A percentile compares a stretch with the other conserved stretches of the same genome.
Evolutionary conservation across 2,329 filamentous ascomycete species (phyloP).

Genomic region (Diaporthe capsici): DNA sequence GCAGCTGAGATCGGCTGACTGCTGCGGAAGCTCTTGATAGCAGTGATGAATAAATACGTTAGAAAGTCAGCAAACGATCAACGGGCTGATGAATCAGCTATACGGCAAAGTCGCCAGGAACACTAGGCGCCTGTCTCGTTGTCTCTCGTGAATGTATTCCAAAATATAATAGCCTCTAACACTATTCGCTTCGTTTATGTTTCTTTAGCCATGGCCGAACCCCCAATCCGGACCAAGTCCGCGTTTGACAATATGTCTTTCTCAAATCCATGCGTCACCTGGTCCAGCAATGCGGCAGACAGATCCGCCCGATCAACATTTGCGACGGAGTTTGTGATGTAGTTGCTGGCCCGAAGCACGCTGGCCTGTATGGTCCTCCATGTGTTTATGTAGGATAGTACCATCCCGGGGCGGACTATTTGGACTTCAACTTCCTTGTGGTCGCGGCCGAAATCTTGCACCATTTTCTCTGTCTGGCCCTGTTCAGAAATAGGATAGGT

Average conservation of each 20-base stretch:
- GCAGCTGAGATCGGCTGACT: constrained; percentile 14
- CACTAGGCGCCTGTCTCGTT: not conserved
- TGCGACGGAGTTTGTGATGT: not conserved
- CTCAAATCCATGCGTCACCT: constrained; percentile 60
- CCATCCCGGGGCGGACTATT: constrained; percentile 60
- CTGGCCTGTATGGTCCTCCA: not conserved
- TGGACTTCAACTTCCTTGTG: constrained; percentile 55
- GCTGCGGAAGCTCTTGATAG: not conserved
- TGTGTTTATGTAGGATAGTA: constrained; percentile 45
- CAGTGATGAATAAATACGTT: not conserved
- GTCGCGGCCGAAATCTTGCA: constrained; percentile 58
- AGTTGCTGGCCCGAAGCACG: constrained; percentile 50
- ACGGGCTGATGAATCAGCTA: not conserved
- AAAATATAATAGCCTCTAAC: not conserved
- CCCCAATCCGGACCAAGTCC: constrained; percentile 57
- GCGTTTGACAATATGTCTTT: constrained; percentile 60
- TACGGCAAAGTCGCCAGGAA: not conserved
- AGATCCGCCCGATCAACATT: constrained; percentile 43
- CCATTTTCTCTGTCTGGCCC: constrained; percentile 61
- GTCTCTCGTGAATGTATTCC: no score
- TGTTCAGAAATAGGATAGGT: constrained; percentile 43
- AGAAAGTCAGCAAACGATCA: not conserved
- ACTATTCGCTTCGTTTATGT: not conserved
- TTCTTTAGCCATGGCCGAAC: constrained; percentile 22
- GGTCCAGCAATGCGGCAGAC: constrained; percentile 59